A percentile compares a stretch with the other conserved stretches of the same genome.
These are phyloP conservation scores for Colletotrichum chlorophyti DNA, from an alignment of 2,329 filamentous ascomycete genomes.

Conservation along the genomic window DNA sequence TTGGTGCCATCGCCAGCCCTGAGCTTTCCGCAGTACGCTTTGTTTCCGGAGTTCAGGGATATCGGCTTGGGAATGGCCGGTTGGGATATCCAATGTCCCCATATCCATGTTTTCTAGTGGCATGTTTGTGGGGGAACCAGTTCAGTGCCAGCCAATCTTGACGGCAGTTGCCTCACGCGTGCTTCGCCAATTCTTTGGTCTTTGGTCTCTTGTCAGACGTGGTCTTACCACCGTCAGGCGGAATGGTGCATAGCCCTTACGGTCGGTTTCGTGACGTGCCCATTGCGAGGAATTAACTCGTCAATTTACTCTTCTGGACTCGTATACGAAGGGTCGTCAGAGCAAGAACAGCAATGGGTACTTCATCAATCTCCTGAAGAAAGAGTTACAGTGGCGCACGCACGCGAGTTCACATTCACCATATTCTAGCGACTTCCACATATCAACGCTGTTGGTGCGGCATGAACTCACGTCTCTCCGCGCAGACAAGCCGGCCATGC, in stretches of 20 bases:
- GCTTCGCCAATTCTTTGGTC: too few species aligned
- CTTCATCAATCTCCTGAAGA: not conserved
- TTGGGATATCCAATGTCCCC: not conserved
- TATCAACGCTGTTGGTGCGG: not conserved
- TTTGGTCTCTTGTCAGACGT: too few species aligned
- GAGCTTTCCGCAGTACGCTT: slow-evolving; percentile 11
- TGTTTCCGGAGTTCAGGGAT: slow-evolving; percentile 7
- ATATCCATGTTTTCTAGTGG: slow-evolving; percentile 11
- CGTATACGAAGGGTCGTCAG: too few species aligned
- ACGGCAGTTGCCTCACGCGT: not conserved
- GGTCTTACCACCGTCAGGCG: too few species aligned
- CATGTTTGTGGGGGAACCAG: not conserved
- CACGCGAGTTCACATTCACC: not conserved
- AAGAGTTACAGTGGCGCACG: not conserved
- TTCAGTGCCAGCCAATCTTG: not conserved
- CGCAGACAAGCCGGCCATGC: not conserved
- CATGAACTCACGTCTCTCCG: not conserved
- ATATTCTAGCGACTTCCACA: not conserved
- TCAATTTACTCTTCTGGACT: too few species aligned
- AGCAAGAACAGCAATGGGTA: too few species aligned
- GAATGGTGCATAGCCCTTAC: too few species aligned
- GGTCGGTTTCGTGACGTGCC: too few species aligned
- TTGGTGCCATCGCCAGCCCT: slow-evolving; percentile 9
- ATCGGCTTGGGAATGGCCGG: not conserved
- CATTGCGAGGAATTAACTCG: too few species aligned